phyloP scores from a whole-genome alignment of 768 basidiomycete species.

The Termitomyces sp. region DNA sequence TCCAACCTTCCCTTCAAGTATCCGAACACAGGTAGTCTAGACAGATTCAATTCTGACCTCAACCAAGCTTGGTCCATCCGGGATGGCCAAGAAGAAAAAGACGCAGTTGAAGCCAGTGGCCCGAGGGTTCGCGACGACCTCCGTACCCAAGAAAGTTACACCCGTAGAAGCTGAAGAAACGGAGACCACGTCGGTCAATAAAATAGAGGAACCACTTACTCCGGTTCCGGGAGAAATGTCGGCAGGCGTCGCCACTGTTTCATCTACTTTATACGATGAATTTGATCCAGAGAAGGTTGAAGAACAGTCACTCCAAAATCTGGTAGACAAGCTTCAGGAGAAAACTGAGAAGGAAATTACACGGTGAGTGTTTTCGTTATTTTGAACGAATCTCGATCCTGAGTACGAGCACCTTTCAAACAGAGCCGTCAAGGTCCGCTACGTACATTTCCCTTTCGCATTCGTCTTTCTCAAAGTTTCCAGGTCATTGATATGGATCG shows the following conservation, averaged over 20 bases:
- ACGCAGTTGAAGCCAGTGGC: slow-evolving; percentile 70
- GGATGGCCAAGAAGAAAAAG: slow-evolving; percentile 86
- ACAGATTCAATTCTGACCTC: slow-evolving; percentile 1
- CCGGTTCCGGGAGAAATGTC: slow-evolving; percentile 3
- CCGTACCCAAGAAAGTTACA: slow-evolving; percentile 72
- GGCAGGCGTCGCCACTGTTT: slow-evolving; percentile 4
- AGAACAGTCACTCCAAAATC: slow-evolving; percentile 60
- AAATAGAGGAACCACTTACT: slow-evolving; percentile 8
- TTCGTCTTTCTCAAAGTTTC: slow-evolving; percentile 2
- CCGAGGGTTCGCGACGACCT: slow-evolving; percentile 81
- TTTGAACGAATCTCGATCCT: not conserved
- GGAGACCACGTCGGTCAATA: slow-evolving; percentile 17
- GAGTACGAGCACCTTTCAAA: not conserved
- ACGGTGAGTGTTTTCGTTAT: slow-evolving; percentile 40
- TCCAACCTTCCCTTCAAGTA: slow-evolving; percentile 2
- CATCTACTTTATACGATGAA: slow-evolving; percentile 24
- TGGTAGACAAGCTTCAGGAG: slow-evolving; percentile 84
- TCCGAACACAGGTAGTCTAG: slow-evolving; percentile 8
- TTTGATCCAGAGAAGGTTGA: slow-evolving; percentile 40
- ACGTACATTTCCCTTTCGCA: not conserved
- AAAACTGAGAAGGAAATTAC: slow-evolving; percentile 85
- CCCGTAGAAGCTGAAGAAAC: slow-evolving; percentile 27
- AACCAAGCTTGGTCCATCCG: slow-evolving; percentile 21
- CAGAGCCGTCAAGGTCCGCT: slow-evolving; percentile 36
- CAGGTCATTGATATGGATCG: slow-evolving; percentile 84